Percentiles rank a stretch among this genome's conserved stretches.
phyloP scores from a whole-genome alignment of 768 basidiomycete genomes.

The Calocybe indica region DNA sequence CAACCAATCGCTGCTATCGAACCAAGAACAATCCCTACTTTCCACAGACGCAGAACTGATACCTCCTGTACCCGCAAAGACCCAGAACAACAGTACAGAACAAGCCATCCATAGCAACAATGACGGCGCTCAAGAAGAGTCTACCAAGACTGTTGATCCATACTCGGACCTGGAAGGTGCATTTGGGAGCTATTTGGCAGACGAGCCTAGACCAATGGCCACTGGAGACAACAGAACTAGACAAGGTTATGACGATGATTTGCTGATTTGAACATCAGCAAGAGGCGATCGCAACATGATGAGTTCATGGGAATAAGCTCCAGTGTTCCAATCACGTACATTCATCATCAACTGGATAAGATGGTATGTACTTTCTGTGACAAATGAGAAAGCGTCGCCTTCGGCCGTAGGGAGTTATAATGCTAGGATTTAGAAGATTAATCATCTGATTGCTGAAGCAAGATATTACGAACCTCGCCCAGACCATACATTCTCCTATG shows the following conservation, averaged over 20 bases:
- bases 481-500: constrained; percentile 93
- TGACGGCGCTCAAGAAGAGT: constrained; percentile 17
- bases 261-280: constrained; percentile 44
- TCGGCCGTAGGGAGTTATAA: constrained; percentile 80
- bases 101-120: constrained; percentile 11
- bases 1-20: constrained; percentile 7
- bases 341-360: constrained; percentile 12
- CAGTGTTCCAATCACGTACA: too few species aligned
- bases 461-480: constrained; percentile 68
- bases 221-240: constrained; percentile 31
- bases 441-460: background rate
- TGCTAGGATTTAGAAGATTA: constrained; percentile 43
- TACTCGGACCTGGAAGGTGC: constrained; percentile 80
- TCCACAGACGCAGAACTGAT: constrained; percentile 23
- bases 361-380: constrained; percentile 20
- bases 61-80: constrained; percentile 25
- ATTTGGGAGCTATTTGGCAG: constrained; percentile 67
- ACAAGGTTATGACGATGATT: constrained; percentile 55
- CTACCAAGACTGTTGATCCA: constrained; percentile 43
- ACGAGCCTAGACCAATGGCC: constrained; percentile 63
- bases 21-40: constrained; percentile 9
- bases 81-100: constrained; percentile 19
- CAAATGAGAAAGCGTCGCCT: constrained; percentile 19
- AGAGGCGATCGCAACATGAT: constrained; percentile 4
- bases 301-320: constrained; percentile 2